Evolutionary conservation across 495 filamentous ascomycete species (phyloP).

Genomic region (Schizothecium vesticola): DNA sequence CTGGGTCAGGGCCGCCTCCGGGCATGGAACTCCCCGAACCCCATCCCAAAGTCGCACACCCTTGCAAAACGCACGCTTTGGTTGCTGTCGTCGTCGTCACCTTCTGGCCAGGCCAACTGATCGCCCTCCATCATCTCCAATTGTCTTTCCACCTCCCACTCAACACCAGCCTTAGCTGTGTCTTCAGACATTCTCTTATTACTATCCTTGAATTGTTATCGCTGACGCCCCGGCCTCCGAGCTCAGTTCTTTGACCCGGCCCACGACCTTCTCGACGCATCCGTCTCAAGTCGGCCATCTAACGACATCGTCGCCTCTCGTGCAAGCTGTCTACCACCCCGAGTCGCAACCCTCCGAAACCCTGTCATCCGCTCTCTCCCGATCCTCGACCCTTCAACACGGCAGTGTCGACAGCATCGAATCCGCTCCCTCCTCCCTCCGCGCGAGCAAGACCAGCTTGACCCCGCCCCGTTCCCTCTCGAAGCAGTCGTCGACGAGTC

Average conservation of each 20-base stretch:
- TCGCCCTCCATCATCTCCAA: not conserved
- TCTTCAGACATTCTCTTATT: not conserved
- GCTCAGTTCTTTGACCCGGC: conserved; percentile 18
- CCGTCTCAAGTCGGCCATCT: conserved; percentile 75
- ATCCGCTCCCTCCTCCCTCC: conserved; percentile 17
- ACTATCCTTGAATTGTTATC: not conserved
- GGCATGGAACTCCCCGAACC: too few relatives aligned
- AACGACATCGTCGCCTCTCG: conserved; percentile 75
- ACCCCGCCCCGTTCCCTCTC: conserved; percentile 31
- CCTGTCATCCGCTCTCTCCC: conserved; percentile 17
- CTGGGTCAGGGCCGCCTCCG: not conserved
- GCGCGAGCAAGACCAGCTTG: conserved; percentile 29
- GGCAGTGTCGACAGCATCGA: conserved; percentile 24
- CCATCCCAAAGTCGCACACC: not conserved
- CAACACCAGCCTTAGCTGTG: not conserved
- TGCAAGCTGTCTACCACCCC: conserved; percentile 52
- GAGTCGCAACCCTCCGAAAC: conserved; percentile 27
- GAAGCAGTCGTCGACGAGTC: conserved; percentile 41
- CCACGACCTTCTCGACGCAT: conserved; percentile 59
- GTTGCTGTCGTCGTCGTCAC: not conserved
- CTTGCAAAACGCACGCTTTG: not conserved
- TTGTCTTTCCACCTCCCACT: not conserved
- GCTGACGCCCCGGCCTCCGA: conserved; percentile 11
- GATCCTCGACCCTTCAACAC: conserved; percentile 15
- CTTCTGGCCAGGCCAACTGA: not conserved